Evolutionary conservation across 1,284 basidiomycete species (phyloP).

Genomic region (Trichosporon inkin): DNA sequence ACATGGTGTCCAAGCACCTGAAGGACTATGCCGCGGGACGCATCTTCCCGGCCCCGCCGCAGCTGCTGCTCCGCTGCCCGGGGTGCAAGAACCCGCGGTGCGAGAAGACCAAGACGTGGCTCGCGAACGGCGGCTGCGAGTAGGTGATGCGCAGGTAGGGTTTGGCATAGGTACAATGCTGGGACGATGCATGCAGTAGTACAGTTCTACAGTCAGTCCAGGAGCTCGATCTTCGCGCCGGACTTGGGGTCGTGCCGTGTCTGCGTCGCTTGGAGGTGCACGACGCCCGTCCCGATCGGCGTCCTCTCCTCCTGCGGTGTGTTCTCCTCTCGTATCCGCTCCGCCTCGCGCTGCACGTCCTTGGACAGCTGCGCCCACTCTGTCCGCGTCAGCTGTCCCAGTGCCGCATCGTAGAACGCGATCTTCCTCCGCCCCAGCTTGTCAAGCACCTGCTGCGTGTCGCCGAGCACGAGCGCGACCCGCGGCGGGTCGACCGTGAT

Average conservation of each 20-base stretch:
- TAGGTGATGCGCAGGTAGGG: conserved; percentile 20
- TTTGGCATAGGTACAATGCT: not conserved
- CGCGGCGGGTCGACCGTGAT: conserved; percentile 29
- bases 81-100: conserved; percentile 88
- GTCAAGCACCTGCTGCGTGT: conserved; percentile 31
- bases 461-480: conserved; percentile 29
- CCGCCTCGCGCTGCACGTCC: conserved; percentile 29
- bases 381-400: conserved; percentile 25
- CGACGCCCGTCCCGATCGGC: not conserved
- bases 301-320: not conserved
- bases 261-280: not conserved
- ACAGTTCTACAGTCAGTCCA: conserved; percentile 5
- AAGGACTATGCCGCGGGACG: conserved; percentile 55
- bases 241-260: not conserved
- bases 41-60: conserved; percentile 64
- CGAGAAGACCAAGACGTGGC: conserved; percentile 81
- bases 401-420: conserved; percentile 40
- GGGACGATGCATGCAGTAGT: not conserved
- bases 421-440: conserved; percentile 33
- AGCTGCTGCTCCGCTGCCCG: conserved; percentile 85
- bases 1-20: conserved; percentile 82
- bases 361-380: conserved; percentile 38
- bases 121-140: conserved; percentile 54
- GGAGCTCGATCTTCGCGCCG: conserved; percentile 12
- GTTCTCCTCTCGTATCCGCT: conserved; percentile 20